Evolutionary conservation across 306 rosid species (phyloP), one percentile per base, ranked within the genome.

Genomic region (Trichosanthes cucumerina): DNA sequence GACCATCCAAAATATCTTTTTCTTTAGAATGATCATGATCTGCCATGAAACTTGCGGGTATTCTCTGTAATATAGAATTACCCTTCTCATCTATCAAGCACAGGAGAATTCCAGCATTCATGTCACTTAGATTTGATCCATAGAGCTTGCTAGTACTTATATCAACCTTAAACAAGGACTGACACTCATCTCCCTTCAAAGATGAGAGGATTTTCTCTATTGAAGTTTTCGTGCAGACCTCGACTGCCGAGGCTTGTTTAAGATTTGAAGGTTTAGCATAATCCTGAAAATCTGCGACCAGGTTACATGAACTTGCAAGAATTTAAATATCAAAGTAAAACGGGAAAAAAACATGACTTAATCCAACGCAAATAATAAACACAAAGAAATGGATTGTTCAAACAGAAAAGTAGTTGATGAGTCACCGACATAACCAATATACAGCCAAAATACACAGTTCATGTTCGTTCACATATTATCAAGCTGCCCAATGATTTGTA

Each of bases 11-110:
- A 81, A 86, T 86, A 65, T 54, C 82, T 2, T 80, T 79, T n/a
- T 85, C 90, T 41, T 76, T 52, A n/a, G 84, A 80, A 66, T 58
- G 78, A 79, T 87, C 82, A 15, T 58, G 77, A 80, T 88, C 83
- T 16, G 63, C 74, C 78, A 82, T 80, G 85, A 76, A 85, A 88
- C 84, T 86, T 7, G 84, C 81, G 16, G 96, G 87, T 80, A 91
- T 88, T 77, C 99, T 89, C 83, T 86, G 91, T 82, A 92, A 84
- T 88, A 91, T 84, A 66, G 96, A 91, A 70, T 87, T 81, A 23
- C 97, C 93, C 59, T 85, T 80, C 87, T 87, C 84, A 28, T 90
- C 95, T 76, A 89, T 89, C 86, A 95, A 58, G 80, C 99, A 92
- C 12, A 95, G 63, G 81, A 91, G 93, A 82, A 95, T 78, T 81